phyloP scores from a whole-genome alignment of 495 filamentous ascomycete species.

The Podospora fimiseda region DNA sequence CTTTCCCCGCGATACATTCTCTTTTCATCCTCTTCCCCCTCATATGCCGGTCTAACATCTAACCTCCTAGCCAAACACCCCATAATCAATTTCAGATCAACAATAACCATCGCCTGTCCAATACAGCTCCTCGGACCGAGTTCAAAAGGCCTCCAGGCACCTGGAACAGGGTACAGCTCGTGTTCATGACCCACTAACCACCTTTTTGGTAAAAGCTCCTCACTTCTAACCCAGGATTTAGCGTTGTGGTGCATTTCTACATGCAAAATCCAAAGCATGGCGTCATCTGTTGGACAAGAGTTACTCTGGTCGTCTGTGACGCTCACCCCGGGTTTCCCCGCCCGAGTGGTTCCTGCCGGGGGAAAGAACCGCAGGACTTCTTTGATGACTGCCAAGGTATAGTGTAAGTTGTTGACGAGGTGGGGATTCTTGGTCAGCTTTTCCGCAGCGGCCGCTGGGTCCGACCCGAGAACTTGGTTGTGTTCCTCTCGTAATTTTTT shows the following conservation, averaged over 20 bases:
- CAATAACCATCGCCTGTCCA: too few species aligned
- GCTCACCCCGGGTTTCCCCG: background rate
- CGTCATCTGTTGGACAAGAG: background rate
- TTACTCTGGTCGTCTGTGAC: background rate
- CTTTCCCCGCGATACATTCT: too few species aligned
- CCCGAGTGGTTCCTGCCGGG: background rate
- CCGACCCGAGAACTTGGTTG: constrained; percentile 28
- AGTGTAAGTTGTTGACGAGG: constrained; percentile 33
- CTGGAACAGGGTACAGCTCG: background rate
- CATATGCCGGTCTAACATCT: too few species aligned
- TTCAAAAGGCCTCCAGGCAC: too few species aligned
- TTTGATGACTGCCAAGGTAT: constrained; percentile 3
- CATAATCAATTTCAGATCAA: too few species aligned
- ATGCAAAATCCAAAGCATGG: background rate
- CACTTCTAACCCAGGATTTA: background rate
- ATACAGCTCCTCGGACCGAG: too few species aligned
- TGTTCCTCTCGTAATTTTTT: constrained; percentile 36
- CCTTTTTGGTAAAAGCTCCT: background rate
- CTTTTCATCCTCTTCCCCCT: too few species aligned
- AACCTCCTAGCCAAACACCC: too few species aligned
- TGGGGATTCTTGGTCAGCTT: constrained; percentile 27
- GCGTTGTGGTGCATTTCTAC: background rate
- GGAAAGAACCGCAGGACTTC: background rate
- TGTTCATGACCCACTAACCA: background rate
- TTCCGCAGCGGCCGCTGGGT: constrained; percentile 17